These are phyloP conservation scores for Thelonectria blattea DNA, from an alignment of 2,329 filamentous ascomycete species.

Conservation along the genomic window DNA sequence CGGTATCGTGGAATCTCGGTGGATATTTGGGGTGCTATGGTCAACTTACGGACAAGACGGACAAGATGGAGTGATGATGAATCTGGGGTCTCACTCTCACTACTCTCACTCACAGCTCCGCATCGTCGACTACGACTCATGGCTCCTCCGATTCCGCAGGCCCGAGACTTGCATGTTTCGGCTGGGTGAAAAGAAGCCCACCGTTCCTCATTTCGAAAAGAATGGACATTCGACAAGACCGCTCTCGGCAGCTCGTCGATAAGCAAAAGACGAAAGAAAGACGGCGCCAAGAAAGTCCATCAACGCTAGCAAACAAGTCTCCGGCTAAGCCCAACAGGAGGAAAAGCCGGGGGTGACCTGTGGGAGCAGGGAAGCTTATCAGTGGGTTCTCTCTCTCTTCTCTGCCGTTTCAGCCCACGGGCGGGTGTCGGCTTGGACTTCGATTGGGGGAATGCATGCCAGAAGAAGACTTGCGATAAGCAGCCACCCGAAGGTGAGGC, in stretches of 20 bases:
- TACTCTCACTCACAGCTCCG: too few relatives aligned
- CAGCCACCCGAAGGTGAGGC: background rate
- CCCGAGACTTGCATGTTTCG: background rate
- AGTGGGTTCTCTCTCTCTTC: too few relatives aligned
- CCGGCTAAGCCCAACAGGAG: conserved; percentile 28
- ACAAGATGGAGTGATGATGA: background rate
- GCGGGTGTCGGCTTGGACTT: conserved; percentile 27
- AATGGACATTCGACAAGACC: background rate
- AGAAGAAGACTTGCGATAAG: conserved; percentile 24
- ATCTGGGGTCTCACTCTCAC: background rate
- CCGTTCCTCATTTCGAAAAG: background rate
- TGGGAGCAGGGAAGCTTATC: conserved; percentile 34
- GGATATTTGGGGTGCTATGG: conserved; percentile 11
- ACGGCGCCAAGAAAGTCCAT: background rate
- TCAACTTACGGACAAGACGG: conserved; percentile 14
- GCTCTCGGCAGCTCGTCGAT: background rate
- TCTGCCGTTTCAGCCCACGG: conserved; percentile 25
- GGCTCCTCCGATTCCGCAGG: background rate
- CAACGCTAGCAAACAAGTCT: conserved; percentile 7
- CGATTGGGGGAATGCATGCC: conserved; percentile 6
- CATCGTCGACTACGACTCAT: background rate
- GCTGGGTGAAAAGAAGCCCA: background rate
- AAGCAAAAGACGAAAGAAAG: conserved; percentile 9
- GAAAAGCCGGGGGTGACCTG: conserved; percentile 24
- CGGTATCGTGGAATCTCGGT: background rate